Conservation (phyloP, 2,329 filamentous ascomycete species). For the Penicillium digitatum region DNA sequence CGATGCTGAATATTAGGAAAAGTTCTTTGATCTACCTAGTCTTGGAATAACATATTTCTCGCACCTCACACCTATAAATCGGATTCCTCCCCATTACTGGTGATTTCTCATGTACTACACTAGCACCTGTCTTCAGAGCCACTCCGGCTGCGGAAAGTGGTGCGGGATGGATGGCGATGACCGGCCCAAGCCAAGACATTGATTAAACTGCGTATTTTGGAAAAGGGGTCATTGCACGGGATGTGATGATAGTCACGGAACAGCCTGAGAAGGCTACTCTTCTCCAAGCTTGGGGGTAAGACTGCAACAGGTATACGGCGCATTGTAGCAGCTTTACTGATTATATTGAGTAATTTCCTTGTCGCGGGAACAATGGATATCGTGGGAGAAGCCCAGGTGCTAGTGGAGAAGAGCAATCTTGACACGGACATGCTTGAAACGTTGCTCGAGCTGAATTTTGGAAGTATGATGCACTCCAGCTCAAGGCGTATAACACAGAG, state of each 20-base stretch:
- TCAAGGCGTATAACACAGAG: conserved; percentile 30
- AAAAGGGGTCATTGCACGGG: conserved; percentile 9
- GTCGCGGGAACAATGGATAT: conserved; percentile 25
- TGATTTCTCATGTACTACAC: neutral
- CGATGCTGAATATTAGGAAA: neutral
- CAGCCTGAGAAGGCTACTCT: conserved; percentile 11
- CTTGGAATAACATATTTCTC: neutral
- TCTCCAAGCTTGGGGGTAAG: conserved; percentile 13
- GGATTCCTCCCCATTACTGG: neutral
- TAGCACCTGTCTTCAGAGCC: conserved; percentile 13
- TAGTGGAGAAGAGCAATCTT: conserved; percentile 31
- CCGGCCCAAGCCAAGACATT: neutral
- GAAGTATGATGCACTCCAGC: conserved; percentile 25
- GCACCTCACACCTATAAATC: no score
- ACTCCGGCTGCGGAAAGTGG: conserved; percentile 10
- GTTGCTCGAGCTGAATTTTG: conserved; percentile 30
- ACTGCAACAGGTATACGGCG: neutral
- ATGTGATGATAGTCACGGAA: conserved; percentile 13
- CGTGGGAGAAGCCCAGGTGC: conserved; percentile 29
- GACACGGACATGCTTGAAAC: conserved; percentile 24
- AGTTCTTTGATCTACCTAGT: neutral
- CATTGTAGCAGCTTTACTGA: neutral
- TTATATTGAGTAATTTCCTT: conserved; percentile 16
- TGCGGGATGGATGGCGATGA: conserved; percentile 9
- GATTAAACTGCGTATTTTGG: neutral